Percentiles rank a stretch among this genome's conserved stretches.
Conservation (phyloP, 108 stramenopile species). For the Skeletonema potamos region DNA sequence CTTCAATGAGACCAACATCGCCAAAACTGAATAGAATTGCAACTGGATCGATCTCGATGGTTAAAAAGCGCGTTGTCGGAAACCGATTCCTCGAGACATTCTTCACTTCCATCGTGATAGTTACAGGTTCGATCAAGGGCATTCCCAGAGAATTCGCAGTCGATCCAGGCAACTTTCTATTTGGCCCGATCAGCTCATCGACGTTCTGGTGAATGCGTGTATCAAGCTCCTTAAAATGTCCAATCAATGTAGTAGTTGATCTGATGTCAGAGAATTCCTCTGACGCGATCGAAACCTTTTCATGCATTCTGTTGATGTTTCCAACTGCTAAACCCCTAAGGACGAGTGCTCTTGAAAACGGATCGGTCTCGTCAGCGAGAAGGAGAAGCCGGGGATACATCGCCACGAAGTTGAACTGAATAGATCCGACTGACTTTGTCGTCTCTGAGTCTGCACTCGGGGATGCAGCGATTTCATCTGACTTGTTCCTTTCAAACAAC, state of each 20-base stretch:
- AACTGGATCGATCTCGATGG: conserved; percentile 63
- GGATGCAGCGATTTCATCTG: neutral
- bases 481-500: neutral
- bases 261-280: conserved; percentile 9
- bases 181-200: conserved; percentile 66
- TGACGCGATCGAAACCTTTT: conserved; percentile 3
- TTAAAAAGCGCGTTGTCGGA: conserved; percentile 50
- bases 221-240: conserved; percentile 8
- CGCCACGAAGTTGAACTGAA: conserved; percentile 59
- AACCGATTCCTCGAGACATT: conserved; percentile 31
- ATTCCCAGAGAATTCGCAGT: conserved; percentile 39
- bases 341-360: conserved; percentile 63
- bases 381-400: conserved; percentile 77
- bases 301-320: conserved; percentile 35
- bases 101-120: conserved; percentile 52
- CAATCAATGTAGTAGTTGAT: conserved; percentile 45
- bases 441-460: neutral
- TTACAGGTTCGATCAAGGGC: conserved; percentile 73
- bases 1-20: conserved; percentile 61
- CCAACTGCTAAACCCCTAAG: conserved; percentile 62
- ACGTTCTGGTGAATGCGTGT: conserved; percentile 33
- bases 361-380: conserved; percentile 69
- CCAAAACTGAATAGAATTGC: conserved; percentile 69
- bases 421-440: neutral
- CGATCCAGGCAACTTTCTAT: conserved; percentile 37